These are phyloP conservation scores for Neotropicomus parvogracilis DNA, from an alignment of 1,284 basidiomycete genomes.

Conservation along the genomic window DNA sequence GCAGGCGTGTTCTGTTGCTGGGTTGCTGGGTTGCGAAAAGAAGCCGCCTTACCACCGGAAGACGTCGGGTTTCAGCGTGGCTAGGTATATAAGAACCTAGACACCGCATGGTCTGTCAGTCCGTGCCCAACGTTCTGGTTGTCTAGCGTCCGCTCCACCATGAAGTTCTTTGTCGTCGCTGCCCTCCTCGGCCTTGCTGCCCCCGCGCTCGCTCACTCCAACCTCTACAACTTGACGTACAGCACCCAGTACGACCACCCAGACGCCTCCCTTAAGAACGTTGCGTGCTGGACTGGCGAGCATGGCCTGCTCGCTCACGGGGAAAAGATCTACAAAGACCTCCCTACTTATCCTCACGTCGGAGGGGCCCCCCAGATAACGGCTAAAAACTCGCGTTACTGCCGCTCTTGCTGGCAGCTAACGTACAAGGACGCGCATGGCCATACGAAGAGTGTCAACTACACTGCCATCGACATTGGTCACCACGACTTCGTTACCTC, in stretches of 20 bases:
- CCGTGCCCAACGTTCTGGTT: not conserved
- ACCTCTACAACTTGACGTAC: not conserved
- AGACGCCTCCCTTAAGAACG: conserved; percentile 32
- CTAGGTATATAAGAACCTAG: conserved; percentile 1
- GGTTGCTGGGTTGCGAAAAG: too few species aligned
- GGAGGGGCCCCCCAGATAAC: conserved; percentile 41
- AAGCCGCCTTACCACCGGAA: not conserved
- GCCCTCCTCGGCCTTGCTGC: conserved; percentile 1
- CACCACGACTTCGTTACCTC: conserved; percentile 39
- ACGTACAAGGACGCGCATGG: conserved; percentile 29
- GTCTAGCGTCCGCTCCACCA: not conserved
- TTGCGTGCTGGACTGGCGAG: conserved; percentile 48
- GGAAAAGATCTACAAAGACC: conserved; percentile 41
- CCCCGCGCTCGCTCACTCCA: not conserved
- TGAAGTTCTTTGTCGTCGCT: conserved; percentile 12
- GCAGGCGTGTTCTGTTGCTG: too few species aligned
- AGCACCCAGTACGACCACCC: conserved; percentile 37
- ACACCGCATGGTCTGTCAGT: not conserved
- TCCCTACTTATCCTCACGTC: conserved; percentile 50
- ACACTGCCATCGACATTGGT: conserved; percentile 30
- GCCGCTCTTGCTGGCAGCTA: conserved; percentile 27
- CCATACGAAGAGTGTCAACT: conserved; percentile 6
- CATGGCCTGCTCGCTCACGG: conserved; percentile 38
- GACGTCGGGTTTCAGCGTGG: not conserved
- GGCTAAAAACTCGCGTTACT: conserved; percentile 19